Percentiles rank a stretch among this genome's conserved stretches.
phyloP scores from a whole-genome alignment of 208 protist genomes.

The Strigomonas culicis region DNA sequence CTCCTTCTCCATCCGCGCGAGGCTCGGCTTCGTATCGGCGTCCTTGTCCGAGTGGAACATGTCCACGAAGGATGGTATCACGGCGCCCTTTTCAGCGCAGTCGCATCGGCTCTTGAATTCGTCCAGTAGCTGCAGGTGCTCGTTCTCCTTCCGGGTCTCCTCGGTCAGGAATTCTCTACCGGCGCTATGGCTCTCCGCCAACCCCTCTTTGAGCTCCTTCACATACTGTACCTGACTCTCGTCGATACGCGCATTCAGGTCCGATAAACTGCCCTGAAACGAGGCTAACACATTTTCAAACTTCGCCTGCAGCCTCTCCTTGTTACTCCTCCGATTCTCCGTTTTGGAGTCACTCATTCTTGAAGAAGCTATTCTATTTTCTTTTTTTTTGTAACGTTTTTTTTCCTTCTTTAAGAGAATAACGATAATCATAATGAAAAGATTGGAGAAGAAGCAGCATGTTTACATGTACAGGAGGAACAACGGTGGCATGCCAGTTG shows the following conservation, averaged over 20 bases:
- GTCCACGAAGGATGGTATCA: constrained; percentile 35
- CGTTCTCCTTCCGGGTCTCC: constrained; percentile 34
- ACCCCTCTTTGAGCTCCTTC: constrained; percentile 29
- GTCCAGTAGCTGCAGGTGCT: constrained; percentile 31
- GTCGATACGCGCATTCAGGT: constrained; percentile 55
- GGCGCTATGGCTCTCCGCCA: constrained; percentile 44
- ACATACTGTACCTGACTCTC: constrained; percentile 42
- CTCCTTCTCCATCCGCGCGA: constrained; percentile 43
- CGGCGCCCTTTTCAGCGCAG: constrained; percentile 16
- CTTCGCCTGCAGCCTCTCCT: constrained; percentile 26
- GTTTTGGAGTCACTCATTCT: not conserved
- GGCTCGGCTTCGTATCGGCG: constrained; percentile 23
- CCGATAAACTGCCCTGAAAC: constrained; percentile 36
- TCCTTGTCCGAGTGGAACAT: constrained; percentile 27
- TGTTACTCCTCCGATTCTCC: constrained; percentile 6
- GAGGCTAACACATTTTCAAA: constrained; percentile 34
- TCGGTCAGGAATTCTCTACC: constrained; percentile 23
- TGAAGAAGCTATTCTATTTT: constrained; percentile 12
- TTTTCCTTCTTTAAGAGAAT: constrained; percentile 1
- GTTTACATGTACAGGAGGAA: no score
- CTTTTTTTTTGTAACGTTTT: not conserved
- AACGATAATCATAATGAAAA: constrained; percentile 8
- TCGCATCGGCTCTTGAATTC: constrained; percentile 18
- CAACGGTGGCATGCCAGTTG: no score
- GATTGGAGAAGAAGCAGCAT: constrained; percentile 2